These are phyloP conservation scores for Cyclostephanos invisitatus DNA, from an alignment of 108 stramenopile species.

Conservation along the genomic window DNA sequence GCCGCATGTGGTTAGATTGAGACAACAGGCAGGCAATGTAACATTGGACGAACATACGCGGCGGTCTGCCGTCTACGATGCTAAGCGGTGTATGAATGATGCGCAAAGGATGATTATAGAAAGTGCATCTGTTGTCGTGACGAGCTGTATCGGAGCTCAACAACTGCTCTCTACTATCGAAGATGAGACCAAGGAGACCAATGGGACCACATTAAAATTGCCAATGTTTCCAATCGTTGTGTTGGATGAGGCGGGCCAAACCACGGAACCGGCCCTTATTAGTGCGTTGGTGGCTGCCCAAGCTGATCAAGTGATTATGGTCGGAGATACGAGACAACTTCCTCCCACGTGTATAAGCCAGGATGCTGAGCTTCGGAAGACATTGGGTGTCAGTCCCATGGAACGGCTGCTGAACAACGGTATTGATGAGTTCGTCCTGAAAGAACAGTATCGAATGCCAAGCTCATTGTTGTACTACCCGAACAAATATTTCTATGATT, in stretches of 20 bases:
- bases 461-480: constrained; percentile 58
- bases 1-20: constrained; percentile 52
- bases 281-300: constrained; percentile 62
- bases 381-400: constrained; percentile 70
- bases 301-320: constrained; percentile 61
- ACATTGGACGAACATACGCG: constrained; percentile 21
- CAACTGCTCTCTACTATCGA: constrained; percentile 39
- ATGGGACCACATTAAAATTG: background rate
- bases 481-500: constrained; percentile 69
- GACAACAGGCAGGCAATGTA: constrained; percentile 34
- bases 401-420: constrained; percentile 61
- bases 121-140: constrained; percentile 67
- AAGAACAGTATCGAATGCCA: constrained; percentile 72
- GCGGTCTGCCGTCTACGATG: constrained; percentile 36
- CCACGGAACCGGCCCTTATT: constrained; percentile 71
- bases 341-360: constrained; percentile 64
- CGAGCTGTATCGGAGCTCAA: constrained; percentile 74
- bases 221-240: constrained; percentile 58
- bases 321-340: constrained; percentile 75
- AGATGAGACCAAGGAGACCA: constrained; percentile 22
- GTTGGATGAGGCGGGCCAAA: constrained; percentile 78
- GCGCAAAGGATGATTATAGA: constrained; percentile 35
- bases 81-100: constrained; percentile 43
- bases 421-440: constrained; percentile 44
- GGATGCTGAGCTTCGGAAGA: constrained; percentile 41